Conservation (phyloP, 257 asterid genomes). For the Capsicum chinense region DNA sequence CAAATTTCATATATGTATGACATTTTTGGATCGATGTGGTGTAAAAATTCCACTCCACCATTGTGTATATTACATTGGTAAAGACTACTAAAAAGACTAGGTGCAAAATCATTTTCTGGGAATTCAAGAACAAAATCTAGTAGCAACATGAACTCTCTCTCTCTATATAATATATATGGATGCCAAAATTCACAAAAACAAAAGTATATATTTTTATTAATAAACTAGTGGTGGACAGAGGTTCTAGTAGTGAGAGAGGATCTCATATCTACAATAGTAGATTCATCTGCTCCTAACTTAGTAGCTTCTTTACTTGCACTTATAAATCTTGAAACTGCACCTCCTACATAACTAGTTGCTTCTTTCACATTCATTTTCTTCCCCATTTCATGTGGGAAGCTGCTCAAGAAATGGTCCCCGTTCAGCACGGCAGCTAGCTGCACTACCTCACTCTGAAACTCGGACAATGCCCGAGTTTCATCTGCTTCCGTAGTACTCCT, state of each 20-base stretch:
- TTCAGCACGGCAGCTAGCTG: constrained; percentile 74
- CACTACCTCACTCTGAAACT: constrained; percentile 73
- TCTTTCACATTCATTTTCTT: constrained; percentile 74
- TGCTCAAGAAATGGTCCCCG: constrained; percentile 72
- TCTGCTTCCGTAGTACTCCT: constrained; percentile 44
- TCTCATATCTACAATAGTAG: constrained; percentile 82
- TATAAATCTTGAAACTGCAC: constrained; percentile 72
- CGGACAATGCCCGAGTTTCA: constrained; percentile 60
- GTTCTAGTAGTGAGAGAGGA: constrained; percentile 79
- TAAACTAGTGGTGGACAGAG: constrained; percentile 42
- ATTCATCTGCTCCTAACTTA: constrained; percentile 63
- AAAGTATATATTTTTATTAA: not conserved
- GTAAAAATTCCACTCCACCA: not conserved
- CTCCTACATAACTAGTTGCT: constrained; percentile 60
- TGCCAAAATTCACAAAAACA: not conserved
- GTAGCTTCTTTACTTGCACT: constrained; percentile 78
- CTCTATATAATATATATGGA: not conserved
- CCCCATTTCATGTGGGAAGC: constrained; percentile 53
- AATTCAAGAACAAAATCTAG: not conserved
- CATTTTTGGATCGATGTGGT: no score
- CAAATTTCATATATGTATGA: no score
- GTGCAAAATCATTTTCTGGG: not conserved
- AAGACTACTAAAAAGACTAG: not conserved
- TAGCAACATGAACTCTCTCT: not conserved
- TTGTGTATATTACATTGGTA: not conserved